Percentiles rank a stretch among this genome's conserved stretches.
phyloP scores from a whole-genome alignment of 106 monocot genomes.

The Dendrobium chrysotoxum region DNA sequence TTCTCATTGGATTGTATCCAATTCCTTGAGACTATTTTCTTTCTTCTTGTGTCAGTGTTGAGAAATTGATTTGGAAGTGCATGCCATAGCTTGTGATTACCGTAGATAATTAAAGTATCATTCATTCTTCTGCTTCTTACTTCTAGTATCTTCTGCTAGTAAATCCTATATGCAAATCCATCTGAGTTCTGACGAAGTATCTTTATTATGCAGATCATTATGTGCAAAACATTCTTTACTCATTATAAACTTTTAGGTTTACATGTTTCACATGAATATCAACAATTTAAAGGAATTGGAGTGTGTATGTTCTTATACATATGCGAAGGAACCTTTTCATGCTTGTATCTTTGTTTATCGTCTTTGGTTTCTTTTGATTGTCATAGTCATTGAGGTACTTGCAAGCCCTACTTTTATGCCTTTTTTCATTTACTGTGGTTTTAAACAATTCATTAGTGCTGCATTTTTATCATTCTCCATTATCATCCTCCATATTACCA shows the following conservation, averaged over 20 bases:
- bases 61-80: not conserved
- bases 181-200: not conserved
- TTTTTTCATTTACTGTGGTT: too few species aligned
- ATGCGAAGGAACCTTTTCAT: not conserved
- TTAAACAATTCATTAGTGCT: too few species aligned
- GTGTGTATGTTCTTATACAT: not conserved
- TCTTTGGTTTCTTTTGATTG: not conserved
- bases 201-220: not conserved
- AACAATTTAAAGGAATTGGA: not conserved
- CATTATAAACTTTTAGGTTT: not conserved
- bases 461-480: too few species aligned
- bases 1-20: not conserved
- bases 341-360: not conserved
- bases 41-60: not conserved
- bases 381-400: not conserved
- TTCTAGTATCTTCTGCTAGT: not conserved
- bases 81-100: conserved; percentile 5
- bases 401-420: too few species aligned
- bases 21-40: conserved; percentile 1
- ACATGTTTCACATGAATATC: not conserved
- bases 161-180: not conserved
- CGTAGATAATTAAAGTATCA: not conserved
- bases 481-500: too few species aligned
- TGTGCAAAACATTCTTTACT: not conserved
- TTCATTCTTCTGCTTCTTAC: not conserved